These are phyloP conservation scores for Tripterygium wilfordii DNA, from an alignment of 177 flowering plant species.

Conservation along the genomic window DNA sequence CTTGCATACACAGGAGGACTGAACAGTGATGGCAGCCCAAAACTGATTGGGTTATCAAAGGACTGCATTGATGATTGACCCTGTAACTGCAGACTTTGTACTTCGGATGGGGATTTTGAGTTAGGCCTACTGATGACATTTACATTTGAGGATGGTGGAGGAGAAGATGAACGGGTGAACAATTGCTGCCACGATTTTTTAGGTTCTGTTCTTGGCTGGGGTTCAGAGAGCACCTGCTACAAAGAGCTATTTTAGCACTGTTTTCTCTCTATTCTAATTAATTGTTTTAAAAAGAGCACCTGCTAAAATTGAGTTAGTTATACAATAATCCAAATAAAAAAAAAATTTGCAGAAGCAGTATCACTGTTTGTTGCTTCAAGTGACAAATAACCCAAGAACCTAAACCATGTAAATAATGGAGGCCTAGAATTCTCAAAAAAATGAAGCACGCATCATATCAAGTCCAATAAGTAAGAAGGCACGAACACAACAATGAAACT, in stretches of 20 bases:
- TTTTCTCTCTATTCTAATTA: background rate
- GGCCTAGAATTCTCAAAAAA: too few species aligned
- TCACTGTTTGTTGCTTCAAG: too few species aligned
- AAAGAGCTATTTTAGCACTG: constrained; percentile 11
- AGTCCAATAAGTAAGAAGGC: too few species aligned
- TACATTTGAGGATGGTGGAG: constrained; percentile 30
- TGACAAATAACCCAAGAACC: too few species aligned
- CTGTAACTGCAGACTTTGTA: constrained; percentile 25
- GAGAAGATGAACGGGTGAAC: constrained; percentile 64
- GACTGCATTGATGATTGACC: constrained; percentile 32
- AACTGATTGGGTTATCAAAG: constrained; percentile 55
- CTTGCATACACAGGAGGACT: constrained; percentile 34
- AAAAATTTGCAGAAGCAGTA: too few species aligned
- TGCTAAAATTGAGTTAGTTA: too few species aligned
- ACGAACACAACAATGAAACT: too few species aligned
- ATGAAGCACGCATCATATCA: too few species aligned
- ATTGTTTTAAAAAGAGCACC: too few species aligned
- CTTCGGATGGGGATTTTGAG: constrained; percentile 35
- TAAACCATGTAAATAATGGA: too few species aligned
- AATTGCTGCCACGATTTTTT: constrained; percentile 93
- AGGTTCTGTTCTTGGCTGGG: constrained; percentile 43
- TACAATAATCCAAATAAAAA: too few species aligned
- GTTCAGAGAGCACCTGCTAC: constrained; percentile 48
- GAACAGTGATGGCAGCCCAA: constrained; percentile 63
- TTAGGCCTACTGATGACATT: constrained; percentile 54